Base-by-base conservation (phyloP, 1,284 basidiomycete genomes). In the Malassezia arunalokei region DNA sequence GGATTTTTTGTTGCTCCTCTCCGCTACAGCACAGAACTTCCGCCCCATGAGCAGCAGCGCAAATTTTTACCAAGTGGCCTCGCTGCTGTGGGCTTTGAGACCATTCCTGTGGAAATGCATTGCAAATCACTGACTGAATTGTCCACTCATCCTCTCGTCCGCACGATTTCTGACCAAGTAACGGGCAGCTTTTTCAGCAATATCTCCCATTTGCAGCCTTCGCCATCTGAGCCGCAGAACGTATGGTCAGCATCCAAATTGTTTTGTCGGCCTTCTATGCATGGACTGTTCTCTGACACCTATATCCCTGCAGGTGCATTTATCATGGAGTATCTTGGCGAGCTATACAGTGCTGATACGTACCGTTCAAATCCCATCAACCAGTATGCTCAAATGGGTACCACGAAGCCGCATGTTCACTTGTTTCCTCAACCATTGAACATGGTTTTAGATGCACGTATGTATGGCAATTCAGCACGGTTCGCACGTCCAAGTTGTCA, bases 401-500 rank as follows among this genome's bases (percentile, higher is more conserved):
- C 76, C 8, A 73, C 76, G n/a, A 81, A 81, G 64, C 77, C 76
- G 1, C 83, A 83, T 60, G 89, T 94, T 0, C 84, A 87, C 56
- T 78, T 86, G 6, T 73, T 95, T 0, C 85, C 85, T 0, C 82
- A 83, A 0, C 87, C 87, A 0, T 77, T 91, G 56, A 83, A 83
- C 57, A 73, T 94, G 11, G 84, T 85, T 3, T 77, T 96, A 32
- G 91, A 96, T 63, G 80, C 85, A 0, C 76, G 91, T 12, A 77
- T 81, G n/a, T 81, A 81, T n/a, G 88, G 88, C 5, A 80, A 78
- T 54, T 79, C 84, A 54, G 79, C 80, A 0, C 77, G 87, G 14
- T 95, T 86, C 73, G 82, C 84, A 0, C 77, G 91, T 40, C 85
- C 79, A 49, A 87, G 88, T 0, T 96, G 91, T 73, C 79, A 84